Base-by-base conservation (phyloP, 2,329 filamentous ascomycete species). In the Chaetomiaceae sp. region DNA sequence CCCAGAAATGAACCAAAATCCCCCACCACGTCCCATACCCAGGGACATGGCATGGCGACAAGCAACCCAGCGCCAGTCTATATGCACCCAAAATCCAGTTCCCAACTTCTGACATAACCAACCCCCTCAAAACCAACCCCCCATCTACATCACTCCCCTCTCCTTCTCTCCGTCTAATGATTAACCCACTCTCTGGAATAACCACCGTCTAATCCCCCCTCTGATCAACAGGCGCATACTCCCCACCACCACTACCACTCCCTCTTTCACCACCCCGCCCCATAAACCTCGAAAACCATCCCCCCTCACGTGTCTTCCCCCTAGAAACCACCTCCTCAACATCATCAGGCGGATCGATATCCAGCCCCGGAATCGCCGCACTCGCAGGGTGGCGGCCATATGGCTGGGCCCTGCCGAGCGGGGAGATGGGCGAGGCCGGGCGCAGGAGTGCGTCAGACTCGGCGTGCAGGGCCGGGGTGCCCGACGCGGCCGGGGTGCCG, bases 381-480 rank as follows among this genome's bases (percentile, higher is more conserved):
- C 86, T 81, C 1, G 85, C 44, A 8, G 48, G 81, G 21, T 23
- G 30, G 5, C 74, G 74, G 20, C 20, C n/a, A 9, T 4, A 13
- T n/a, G n/a, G n/a, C n/a, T n/a, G n/a, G 12, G 8, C 30, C 9
- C 30, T 13, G 3, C 10, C 8, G 58, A 89, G 81, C 10, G 86
- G 91, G 30, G 86, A 86, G 8, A 87, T 80, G 2, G 88, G 88
- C n/a, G 91, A 96, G 38, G 83, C 82, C 34, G 79, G 78, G 39
- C 84, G 81, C 68, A 95, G 83, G 10, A 96, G 75, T 3, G 89
- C 89, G n/a, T 87, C 89, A 8, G 85, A 83, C 70, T 96, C 90
- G 12, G 70, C 70, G 52, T 83, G 78, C 1, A 89, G 76, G 39
- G 83, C 82, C 1, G 92, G 90, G 0, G 92, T 96, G n/a, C 74